Conservation (phyloP, 306 rosid genomes). For the Hylodesmum podocarpum region DNA sequence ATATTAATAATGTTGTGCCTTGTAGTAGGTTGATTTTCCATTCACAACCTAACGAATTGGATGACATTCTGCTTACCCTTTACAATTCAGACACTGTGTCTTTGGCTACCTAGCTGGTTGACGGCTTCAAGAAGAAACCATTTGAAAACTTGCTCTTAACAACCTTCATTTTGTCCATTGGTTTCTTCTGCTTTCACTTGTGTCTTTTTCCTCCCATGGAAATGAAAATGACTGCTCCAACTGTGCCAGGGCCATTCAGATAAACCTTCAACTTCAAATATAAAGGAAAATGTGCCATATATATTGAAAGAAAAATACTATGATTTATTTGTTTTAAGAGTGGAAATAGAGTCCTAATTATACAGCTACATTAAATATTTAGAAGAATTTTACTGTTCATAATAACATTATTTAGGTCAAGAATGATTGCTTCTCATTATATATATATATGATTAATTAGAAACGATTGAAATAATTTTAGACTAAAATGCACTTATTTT, state of each 20-base stretch:
- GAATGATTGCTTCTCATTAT: too few relatives aligned
- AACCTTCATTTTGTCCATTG: conserved; percentile 19
- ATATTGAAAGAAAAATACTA: neutral
- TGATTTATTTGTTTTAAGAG: too few relatives aligned
- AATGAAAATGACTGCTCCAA: conserved; percentile 31
- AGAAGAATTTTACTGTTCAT: too few relatives aligned
- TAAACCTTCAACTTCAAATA: conserved; percentile 8
- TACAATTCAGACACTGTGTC: neutral
- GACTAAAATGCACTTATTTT: too few relatives aligned
- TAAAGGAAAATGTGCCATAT: neutral
- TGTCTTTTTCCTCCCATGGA: conserved; percentile 25
- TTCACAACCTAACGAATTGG: conserved; percentile 67
- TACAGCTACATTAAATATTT: too few relatives aligned
- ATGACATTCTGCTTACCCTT: conserved; percentile 71
- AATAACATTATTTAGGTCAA: too few relatives aligned
- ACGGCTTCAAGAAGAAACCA: conserved; percentile 43
- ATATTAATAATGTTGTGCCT: conserved; percentile 20
- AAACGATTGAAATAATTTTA: too few relatives aligned
- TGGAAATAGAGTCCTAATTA: too few relatives aligned
- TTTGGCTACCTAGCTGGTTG: neutral
- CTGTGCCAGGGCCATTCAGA: neutral
- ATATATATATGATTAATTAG: too few relatives aligned
- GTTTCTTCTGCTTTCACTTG: neutral
- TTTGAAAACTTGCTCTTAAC: conserved; percentile 42
- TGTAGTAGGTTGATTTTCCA: conserved; percentile 47